Base-by-base conservation (phyloP, 2,329 filamentous ascomycete genomes). In the Fusarium incarnatum region DNA sequence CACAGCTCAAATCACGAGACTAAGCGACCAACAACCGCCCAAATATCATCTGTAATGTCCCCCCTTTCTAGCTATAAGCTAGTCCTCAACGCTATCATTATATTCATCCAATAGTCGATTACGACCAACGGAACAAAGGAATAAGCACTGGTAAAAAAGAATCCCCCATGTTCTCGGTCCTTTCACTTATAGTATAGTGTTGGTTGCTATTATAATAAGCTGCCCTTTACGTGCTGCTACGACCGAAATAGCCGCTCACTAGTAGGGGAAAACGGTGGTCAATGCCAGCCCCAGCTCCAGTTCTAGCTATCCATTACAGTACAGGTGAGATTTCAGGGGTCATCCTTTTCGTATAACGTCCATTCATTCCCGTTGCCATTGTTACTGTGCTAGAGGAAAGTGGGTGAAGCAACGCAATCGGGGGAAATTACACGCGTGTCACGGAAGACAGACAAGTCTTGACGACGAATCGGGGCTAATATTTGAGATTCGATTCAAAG, bases 391-490 rank as follows among this genome's bases (percentile, higher is more conserved):
- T 41, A 34, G 20, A 20, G n/a, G 49, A 41, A 52, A 40, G 52
- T 55, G 56, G 52, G 44, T 61, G 60, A 70, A 61, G 68, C 67
- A 59, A 70, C 67, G 62, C 57, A 60, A 50, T 71, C 64, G 53
- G 64, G 30, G 67, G 68, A 71, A 68, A 71, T 71, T 71, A 64
- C 42, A 42, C 57, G 50, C 34, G 50, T 64, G 67, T 55, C 53
- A 46, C 54, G 32, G 55, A 52, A 48, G 47, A 56, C 34, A 37
- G 34, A 37, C 34, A n/a, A 37, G 34, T 37, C 53, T 28, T 56
- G 46, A 58, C 68, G 59, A 71, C 68, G 59, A 71, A 70, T 71
- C 63, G 52, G 55, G 58, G 44, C 63, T 71, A 68, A 67, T n/a
- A 56, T 44, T 41, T 56, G 54, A 61, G 47, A 65, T 68, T 56